These are phyloP conservation scores for Chalaropsis ovoidea DNA, from an alignment of 2,329 filamentous ascomycete genomes.

Conservation along the genomic window DNA sequence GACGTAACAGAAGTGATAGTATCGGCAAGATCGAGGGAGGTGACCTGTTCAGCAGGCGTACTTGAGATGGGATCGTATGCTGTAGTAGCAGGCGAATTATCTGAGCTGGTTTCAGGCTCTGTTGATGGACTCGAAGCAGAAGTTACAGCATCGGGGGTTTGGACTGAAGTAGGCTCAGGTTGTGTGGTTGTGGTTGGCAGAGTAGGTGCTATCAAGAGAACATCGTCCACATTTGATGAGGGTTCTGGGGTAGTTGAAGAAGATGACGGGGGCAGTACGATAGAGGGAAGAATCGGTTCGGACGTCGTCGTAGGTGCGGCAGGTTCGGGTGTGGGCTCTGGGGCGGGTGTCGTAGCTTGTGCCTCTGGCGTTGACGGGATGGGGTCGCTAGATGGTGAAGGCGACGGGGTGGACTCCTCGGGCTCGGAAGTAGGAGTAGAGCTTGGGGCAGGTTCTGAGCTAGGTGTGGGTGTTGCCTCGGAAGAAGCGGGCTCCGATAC, in stretches of 20 bases:
- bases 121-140: not conserved
- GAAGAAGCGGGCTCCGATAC: conserved; percentile 26
- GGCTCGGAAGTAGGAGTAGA: conserved; percentile 25
- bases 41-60: conserved; percentile 16
- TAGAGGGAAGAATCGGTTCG: not conserved
- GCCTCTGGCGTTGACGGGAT: conserved; percentile 15
- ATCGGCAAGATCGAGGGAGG: conserved; percentile 14
- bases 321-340: conserved; percentile 19
- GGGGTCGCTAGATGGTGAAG: conserved; percentile 23
- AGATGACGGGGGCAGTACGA: conserved; percentile 2
- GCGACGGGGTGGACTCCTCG: conserved; percentile 24
- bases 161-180: not conserved
- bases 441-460: conserved; percentile 25
- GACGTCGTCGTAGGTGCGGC: not conserved
- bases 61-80: conserved; percentile 3
- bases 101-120: not conserved
- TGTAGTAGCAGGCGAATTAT: not conserved
- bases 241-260: conserved; percentile 1
- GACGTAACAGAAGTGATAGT: conserved; percentile 7
- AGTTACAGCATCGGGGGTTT: not conserved
- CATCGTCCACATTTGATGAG: not conserved
- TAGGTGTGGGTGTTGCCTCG: conserved; percentile 27
- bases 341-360: conserved; percentile 8
- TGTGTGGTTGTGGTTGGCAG: conserved; percentile 9
- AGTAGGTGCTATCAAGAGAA: conserved; percentile 2